These are phyloP conservation scores for Stagonosporopsis cucurbitacearum DNA, from an alignment of 2,329 filamentous ascomycete genomes.

Conservation along the genomic window DNA sequence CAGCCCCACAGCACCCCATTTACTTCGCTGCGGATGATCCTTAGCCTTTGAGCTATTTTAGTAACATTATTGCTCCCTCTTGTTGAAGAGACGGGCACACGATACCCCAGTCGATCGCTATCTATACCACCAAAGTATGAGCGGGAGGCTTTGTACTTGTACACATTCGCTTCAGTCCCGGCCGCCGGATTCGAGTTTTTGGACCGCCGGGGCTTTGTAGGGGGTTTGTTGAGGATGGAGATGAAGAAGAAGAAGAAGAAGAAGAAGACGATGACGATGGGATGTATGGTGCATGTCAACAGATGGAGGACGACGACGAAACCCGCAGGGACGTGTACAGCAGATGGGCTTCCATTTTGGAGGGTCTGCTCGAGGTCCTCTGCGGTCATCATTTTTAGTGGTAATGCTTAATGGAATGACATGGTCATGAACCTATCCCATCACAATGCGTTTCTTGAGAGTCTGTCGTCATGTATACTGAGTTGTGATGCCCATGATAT, in stretches of 20 bases:
- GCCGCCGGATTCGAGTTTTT: conserved; percentile 28
- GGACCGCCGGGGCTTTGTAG: conserved; percentile 28
- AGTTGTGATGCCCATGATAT: no score
- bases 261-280: not conserved
- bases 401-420: conserved; percentile 46
- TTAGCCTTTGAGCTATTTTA: conserved; percentile 16
- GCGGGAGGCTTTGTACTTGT: conserved; percentile 30
- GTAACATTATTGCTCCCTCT: conserved; percentile 14
- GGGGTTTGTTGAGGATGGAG: conserved; percentile 14
- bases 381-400: conserved; percentile 38
- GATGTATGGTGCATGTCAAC: conserved; percentile 9
- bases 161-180: conserved; percentile 41
- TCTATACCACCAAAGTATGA: conserved; percentile 17
- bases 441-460: not conserved
- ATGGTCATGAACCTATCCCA: conserved; percentile 23
- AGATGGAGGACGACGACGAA: conserved; percentile 10
- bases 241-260: conserved; percentile 1
- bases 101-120: conserved; percentile 23
- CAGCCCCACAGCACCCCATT: conserved; percentile 16
- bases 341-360: conserved; percentile 9
- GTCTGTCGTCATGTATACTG: no score
- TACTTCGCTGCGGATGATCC: conserved; percentile 20
- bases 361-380: conserved; percentile 12
- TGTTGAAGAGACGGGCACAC: conserved; percentile 9
- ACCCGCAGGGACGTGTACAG: conserved; percentile 4